Conservation (phyloP, 257 asterid species). For the Misopates orontium region DNA sequence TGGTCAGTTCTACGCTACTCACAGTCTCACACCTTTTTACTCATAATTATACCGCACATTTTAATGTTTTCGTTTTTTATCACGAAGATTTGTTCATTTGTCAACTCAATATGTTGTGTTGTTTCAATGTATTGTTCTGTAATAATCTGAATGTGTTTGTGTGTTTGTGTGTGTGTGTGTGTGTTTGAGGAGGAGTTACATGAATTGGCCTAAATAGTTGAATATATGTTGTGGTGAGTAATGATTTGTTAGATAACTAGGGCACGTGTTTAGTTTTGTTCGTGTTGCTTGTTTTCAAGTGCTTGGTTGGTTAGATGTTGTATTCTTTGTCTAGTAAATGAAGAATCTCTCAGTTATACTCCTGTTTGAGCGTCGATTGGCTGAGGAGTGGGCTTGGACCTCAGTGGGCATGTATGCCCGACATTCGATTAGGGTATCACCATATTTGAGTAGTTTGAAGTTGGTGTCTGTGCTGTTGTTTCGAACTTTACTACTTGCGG, state of each 20-base stretch:
- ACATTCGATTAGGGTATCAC: neutral
- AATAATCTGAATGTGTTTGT: no score
- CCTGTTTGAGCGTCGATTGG: constrained; percentile 11
- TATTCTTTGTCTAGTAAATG: constrained; percentile 10
- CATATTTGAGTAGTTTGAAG: neutral
- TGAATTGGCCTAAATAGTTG: no score
- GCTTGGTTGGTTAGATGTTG: neutral
- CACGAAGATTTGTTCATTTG: no score
- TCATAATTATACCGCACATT: no score
- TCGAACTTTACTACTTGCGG: neutral
- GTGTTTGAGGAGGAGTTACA: no score
- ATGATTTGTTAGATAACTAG: neutral
- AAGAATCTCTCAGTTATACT: neutral
- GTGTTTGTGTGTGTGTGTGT: no score
- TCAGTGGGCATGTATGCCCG: constrained; percentile 9
- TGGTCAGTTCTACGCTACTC: constrained; percentile 51
- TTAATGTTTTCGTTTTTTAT: no score
- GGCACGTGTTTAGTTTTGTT: constrained; percentile 6
- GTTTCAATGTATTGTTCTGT: no score
- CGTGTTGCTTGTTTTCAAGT: neutral
- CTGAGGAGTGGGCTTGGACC: constrained; percentile 16
- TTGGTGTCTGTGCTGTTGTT: neutral
- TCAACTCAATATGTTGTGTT: no score
- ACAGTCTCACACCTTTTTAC: no score
- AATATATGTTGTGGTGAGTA: no score